Evolutionary conservation across 2,329 filamentous ascomycete genomes (phyloP).

Genomic region (Didymella pomorum): DNA sequence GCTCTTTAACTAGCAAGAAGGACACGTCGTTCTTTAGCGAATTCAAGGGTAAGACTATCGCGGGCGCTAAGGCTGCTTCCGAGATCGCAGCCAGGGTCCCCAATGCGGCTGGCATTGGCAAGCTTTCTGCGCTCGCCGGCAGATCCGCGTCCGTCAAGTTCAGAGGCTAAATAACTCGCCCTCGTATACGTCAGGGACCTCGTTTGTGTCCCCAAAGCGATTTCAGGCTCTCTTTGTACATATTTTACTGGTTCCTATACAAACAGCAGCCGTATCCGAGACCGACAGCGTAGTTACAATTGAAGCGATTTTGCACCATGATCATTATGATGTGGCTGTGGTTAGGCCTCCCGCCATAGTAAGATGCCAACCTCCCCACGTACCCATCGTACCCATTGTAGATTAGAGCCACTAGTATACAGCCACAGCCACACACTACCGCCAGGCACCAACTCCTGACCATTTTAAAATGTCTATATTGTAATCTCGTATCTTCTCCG

Average conservation of each 20-base stretch:
- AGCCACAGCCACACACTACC: not conserved
- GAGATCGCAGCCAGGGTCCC: slow-evolving; percentile 15
- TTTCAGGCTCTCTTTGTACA: not conserved
- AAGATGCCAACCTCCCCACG: not conserved
- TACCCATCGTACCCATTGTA: not conserved
- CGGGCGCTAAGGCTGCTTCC: slow-evolving; percentile 9
- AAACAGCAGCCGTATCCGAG: no score
- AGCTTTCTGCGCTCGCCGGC: slow-evolving; percentile 18
- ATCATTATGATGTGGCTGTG: not conserved
- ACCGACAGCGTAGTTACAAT: not conserved
- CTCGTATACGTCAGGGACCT: not conserved
- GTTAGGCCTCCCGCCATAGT: not conserved
- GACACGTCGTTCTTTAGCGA: slow-evolving; percentile 19
- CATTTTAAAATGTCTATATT: not conserved
- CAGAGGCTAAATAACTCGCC: slow-evolving; percentile 2
- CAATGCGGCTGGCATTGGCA: slow-evolving; percentile 12
- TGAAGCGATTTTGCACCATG: not conserved
- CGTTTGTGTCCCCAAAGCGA: not conserved
- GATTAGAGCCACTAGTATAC: not conserved
- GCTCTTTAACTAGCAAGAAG: slow-evolving; percentile 13
- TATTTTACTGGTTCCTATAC: not conserved
- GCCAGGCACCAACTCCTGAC: not conserved
- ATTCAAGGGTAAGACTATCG: slow-evolving; percentile 14
- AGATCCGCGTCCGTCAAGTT: slow-evolving; percentile 15
- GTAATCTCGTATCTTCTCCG: not conserved